phyloP scores from a whole-genome alignment of 2,329 filamentous ascomycete species.

The Apiospora pterosperma region DNA sequence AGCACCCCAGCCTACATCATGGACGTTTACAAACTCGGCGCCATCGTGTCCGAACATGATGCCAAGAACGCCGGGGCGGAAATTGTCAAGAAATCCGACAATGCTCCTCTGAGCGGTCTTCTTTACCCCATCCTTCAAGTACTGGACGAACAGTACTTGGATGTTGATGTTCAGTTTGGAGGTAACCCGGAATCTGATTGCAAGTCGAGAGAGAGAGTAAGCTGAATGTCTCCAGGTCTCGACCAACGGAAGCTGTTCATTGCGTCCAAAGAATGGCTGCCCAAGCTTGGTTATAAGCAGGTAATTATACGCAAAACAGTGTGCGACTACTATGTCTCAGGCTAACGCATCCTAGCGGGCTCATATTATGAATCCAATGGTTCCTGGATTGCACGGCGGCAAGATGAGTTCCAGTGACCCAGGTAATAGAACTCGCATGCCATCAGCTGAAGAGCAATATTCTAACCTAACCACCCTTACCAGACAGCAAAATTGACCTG shows the following conservation, averaged over 20 bases:
- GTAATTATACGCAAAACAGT: too few relatives aligned
- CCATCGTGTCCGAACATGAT: conserved; percentile 58
- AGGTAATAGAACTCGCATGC: too few relatives aligned
- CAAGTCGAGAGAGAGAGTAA: too few relatives aligned
- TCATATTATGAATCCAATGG: conserved; percentile 82
- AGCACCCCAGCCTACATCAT: conserved; percentile 71
- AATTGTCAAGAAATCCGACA: conserved; percentile 86
- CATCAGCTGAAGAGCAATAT: too few relatives aligned
- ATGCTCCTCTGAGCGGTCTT: conserved; percentile 69
- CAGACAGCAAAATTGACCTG: conserved; percentile 89
- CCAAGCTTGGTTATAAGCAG: conserved; percentile 72
- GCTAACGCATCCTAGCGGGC: conserved; percentile 37
- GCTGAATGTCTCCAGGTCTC: too few relatives aligned
- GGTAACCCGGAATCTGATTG: too few relatives aligned
- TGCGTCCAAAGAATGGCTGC: conserved; percentile 78
- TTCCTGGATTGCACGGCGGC: conserved; percentile 76
- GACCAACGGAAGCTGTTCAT: conserved; percentile 91
- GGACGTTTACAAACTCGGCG: conserved; percentile 79
- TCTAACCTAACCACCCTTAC: conserved; percentile 8
- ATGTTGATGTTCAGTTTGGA: conserved; percentile 85
- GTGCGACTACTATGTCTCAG: too few relatives aligned
- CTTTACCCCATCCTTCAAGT: conserved; percentile 88
- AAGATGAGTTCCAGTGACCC: conserved; percentile 80
- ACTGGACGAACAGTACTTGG: conserved; percentile 85
- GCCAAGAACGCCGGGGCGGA: conserved; percentile 90